A percentile compares a stretch with the other conserved stretches of the same genome.
These are phyloP conservation scores for Fusarium luffae DNA, from an alignment of 2,329 filamentous ascomycete species.

Conservation along the genomic window DNA sequence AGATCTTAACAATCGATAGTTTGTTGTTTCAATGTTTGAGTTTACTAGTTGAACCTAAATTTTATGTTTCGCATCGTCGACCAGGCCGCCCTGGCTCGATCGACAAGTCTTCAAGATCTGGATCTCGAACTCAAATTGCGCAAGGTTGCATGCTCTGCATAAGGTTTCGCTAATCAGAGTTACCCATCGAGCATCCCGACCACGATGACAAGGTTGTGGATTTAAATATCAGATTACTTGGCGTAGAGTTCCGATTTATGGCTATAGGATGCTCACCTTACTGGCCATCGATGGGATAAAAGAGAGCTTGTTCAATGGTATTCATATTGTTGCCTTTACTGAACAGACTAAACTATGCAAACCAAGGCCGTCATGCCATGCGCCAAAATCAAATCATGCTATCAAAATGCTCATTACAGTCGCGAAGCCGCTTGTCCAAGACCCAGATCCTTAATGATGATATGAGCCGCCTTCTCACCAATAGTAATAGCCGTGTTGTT, in stretches of 20 bases:
- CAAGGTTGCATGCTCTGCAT: not conserved
- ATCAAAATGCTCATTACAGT: not conserved
- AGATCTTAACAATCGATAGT: not conserved
- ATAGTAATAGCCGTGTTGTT: slow-evolving; percentile 60
- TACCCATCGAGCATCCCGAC: not conserved
- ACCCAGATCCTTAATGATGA: slow-evolving; percentile 54
- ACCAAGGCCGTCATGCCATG: not conserved
- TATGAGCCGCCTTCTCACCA: slow-evolving; percentile 60
- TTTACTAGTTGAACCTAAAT: not conserved
- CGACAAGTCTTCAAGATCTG: not conserved
- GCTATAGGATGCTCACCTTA: rapidly evolving
- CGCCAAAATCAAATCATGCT: not conserved
- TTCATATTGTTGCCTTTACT: not conserved
- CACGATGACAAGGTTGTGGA: not conserved
- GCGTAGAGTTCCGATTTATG: too few species aligned
- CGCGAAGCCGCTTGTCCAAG: not conserved
- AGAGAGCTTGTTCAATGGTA: not conserved
- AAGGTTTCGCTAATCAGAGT: not conserved
- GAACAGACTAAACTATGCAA: not conserved
- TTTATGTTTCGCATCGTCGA: not conserved
- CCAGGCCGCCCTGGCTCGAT: not conserved
- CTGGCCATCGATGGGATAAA: not conserved
- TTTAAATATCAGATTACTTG: not conserved
- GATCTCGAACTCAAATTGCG: not conserved
- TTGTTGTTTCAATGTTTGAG: not conserved